Evolutionary conservation across 257 asterid genomes (phyloP).

Genomic region (Petrea volubilis): DNA sequence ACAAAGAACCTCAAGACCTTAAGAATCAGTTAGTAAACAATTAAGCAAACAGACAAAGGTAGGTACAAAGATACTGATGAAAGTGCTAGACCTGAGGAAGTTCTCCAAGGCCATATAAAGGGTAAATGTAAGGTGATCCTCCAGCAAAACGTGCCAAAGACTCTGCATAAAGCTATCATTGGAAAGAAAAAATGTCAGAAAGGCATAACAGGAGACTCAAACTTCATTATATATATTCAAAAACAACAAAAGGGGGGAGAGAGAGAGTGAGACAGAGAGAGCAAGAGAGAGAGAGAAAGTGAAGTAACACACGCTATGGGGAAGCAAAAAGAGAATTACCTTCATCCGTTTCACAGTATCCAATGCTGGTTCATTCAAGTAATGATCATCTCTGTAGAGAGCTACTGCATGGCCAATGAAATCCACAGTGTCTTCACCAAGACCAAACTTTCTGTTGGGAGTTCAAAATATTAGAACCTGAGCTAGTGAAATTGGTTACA

Average conservation of each 20-base stretch:
- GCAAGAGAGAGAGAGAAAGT: too few species aligned
- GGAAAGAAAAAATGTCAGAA: slow-evolving; percentile 19
- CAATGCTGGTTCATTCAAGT: slow-evolving; percentile 83
- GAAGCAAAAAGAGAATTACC: slow-evolving; percentile 40
- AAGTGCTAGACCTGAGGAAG: slow-evolving; percentile 80
- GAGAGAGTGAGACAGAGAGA: too few species aligned
- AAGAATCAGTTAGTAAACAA: slow-evolving; percentile 2
- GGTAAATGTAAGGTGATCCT: slow-evolving; percentile 97
- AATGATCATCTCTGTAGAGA: slow-evolving; percentile 85
- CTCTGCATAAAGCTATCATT: slow-evolving; percentile 81
- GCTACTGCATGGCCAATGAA: slow-evolving; percentile 94
- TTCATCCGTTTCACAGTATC: slow-evolving; percentile 92
- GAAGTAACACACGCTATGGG: neutral
- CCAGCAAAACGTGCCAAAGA: slow-evolving; percentile 94
- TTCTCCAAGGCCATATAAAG: slow-evolving; percentile 95
- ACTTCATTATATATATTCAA: neutral
- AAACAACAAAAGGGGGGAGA: neutral
- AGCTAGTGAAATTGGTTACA: neutral
- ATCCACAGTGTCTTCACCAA: slow-evolving; percentile 91
- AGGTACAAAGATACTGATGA: neutral
- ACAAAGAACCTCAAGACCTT: neutral
- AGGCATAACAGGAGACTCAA: neutral
- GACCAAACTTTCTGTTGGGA: slow-evolving; percentile 78
- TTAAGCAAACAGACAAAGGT: neutral
- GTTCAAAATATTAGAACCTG: slow-evolving; percentile 5